Base-by-base conservation (phyloP, 2,329 filamentous ascomycete genomes). In the Ceratocystis cacaofunesta region DNA sequence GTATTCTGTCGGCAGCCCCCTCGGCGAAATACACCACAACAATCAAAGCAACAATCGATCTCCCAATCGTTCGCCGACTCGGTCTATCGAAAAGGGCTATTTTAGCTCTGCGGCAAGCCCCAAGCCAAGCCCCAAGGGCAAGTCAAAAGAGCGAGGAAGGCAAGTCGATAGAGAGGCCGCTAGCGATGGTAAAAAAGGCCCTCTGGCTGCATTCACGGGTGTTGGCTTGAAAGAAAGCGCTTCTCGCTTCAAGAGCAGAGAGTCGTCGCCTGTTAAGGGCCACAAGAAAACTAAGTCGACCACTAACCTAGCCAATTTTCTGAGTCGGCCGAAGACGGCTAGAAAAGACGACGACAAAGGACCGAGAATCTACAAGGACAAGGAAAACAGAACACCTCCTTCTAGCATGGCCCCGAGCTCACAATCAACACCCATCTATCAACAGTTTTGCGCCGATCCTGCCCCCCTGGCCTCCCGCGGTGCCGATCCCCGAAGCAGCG, bases 251-350 rank as follows among this genome's bases (percentile, higher is more conserved):
- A 78, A 78, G 69, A 74, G 74, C 46, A 73, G 75, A 68, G 79
- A 81, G 63, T 70, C 75, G 28, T 81, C 82, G 50, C 80, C 81
- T 10, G 79, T 79, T 66, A 88, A 87, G 72, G 50, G 32, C 22
- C 83, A 84, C 30, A 87, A 87, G 72, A 95, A 92, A 78, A 83
- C 83, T 46, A 95, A 92, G 74, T 95, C 92, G 0, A 82, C 88
- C 2, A 88, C 88, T 41, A 95, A 91, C 72, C 79, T 97, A n/a
- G 84, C 85, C 0, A 85, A 82, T 3, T 81, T 96, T 65, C 81
- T 96, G 63, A 85, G 85, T 66, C 86, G 87, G 66, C 84, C 85
- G 67, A 90, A 87, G 73, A 90, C 89, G 8, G 80, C 85, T 64
- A 89, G 86, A 71, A 86, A 84, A 69, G 67, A 66, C 30, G 66